Base-by-base conservation (phyloP, 208 protist genomes). In the Leishmania amazonensis region DNA sequence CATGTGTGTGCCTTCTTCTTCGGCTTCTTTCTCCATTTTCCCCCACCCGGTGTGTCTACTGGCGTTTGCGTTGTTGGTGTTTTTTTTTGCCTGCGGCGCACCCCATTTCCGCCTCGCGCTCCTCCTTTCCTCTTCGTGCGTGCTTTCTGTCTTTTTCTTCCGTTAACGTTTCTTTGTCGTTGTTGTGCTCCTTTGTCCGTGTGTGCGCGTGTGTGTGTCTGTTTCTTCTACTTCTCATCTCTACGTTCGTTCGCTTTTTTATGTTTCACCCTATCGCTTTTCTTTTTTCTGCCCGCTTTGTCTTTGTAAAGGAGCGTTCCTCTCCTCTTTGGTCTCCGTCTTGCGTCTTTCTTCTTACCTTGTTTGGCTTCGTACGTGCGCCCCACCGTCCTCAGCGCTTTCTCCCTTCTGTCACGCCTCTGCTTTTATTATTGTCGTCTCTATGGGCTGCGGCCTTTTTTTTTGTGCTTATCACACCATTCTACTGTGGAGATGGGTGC, bases 381-480 rank as follows among this genome's bases (percentile, higher is more conserved):
- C 31, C 31, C 62, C 11, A 40, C 51, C 31, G 11, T 47, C n/a
- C 5, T 45, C 3, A 62, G 11, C n/a, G 64, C 35, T 73, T 15
- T 73, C 0, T n/a, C 28, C 13, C n/a, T 47, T 13, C 8, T 35
- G 17, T 19, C 49, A 40, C 73, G 62, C 19, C 35, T 24, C 35
- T 40, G 40, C 40, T 76, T 76, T 76, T 76, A 0, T 60, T 38
- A 0, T 35, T 76, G 15, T 76, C 45, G 21, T 62, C 35, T 76
- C 6, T 62, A 35, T 62, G 45, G 73, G 28, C n/a, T 45, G 51
- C 45, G 21, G 45, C 31, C 24, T 51, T 62, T 53, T 54, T 74
- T 38, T 31, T 47, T 49, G 70, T 53, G 24, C 24, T 74, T 13
- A 72, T 72, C 15, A 72, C 67, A 72, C 24, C 67, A 72, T 72